Conservation (phyloP, 306 rosid species). For the Acacia confusa region DNA sequence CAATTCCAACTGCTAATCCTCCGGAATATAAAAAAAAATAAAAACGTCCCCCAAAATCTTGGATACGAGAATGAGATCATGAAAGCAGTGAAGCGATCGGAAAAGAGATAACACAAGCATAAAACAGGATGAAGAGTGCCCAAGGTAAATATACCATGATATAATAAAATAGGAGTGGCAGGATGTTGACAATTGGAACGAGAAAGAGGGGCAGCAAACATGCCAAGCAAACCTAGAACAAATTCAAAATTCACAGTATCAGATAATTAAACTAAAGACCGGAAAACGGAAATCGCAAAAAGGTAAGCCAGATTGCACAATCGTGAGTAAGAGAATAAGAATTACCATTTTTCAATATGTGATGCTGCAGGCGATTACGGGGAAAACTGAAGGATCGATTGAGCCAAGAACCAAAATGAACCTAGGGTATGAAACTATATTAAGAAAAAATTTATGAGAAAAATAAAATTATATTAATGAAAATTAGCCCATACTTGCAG, state of each 20-base stretch:
- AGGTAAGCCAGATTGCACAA: background rate
- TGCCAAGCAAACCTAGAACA: conserved; percentile 35
- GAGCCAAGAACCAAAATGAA: background rate
- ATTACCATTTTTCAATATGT: conserved; percentile 8
- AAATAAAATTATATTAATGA: too few relatives aligned
- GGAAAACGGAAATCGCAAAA: background rate
- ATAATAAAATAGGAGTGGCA: conserved; percentile 36
- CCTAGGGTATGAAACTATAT: background rate
- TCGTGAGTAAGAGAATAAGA: background rate
- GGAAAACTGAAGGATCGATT: background rate
- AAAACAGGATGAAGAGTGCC: background rate
- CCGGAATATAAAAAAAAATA: background rate
- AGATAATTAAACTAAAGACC: background rate
- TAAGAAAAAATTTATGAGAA: background rate
- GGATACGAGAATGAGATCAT: background rate
- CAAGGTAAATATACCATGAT: conserved; percentile 28
- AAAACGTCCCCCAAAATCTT: background rate
- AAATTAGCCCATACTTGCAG: too few relatives aligned
- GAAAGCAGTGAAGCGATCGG: background rate
- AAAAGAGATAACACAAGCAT: background rate
- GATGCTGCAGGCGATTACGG: background rate
- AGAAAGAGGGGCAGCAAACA: conserved; percentile 42
- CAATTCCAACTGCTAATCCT: background rate
- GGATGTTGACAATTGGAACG: conserved; percentile 39
- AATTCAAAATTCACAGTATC: background rate